Evolutionary conservation across 306 rosid genomes (phyloP).

Genomic region (Cucurbita argyrosperma): DNA sequence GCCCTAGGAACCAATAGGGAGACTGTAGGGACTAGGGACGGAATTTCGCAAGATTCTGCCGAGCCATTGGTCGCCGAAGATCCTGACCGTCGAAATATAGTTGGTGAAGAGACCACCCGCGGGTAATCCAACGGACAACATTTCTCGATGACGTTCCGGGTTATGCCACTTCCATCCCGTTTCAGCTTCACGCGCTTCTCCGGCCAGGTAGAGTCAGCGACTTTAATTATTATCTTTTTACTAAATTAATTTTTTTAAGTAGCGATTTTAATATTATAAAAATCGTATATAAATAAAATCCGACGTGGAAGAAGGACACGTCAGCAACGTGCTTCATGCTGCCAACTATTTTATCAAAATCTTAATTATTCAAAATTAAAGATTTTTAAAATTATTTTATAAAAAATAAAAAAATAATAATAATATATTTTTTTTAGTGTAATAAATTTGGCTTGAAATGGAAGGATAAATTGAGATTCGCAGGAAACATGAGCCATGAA

Average conservation of each 20-base stretch:
- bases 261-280: neutral
- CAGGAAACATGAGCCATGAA: neutral
- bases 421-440: neutral
- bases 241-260: neutral
- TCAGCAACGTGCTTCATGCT: neutral
- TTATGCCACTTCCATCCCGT: slow-evolving; percentile 34
- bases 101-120: neutral
- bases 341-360: neutral
- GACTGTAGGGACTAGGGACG: neutral
- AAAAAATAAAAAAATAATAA: neutral
- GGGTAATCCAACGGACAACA: neutral
- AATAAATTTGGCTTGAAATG: neutral
- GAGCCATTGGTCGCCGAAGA: neutral
- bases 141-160: slow-evolving; percentile 24
- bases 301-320: neutral
- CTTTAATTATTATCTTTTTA: neutral
- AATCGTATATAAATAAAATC: neutral
- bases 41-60: slow-evolving; percentile 3
- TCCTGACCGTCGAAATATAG: neutral
- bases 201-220: neutral
- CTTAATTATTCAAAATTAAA: too few relatives aligned
- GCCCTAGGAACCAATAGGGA: neutral
- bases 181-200: slow-evolving; percentile 12
- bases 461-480: neutral
- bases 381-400: too few relatives aligned